Base-by-base conservation (phyloP, 2,329 filamentous ascomycete genomes). In the Thelonectria rubi region DNA sequence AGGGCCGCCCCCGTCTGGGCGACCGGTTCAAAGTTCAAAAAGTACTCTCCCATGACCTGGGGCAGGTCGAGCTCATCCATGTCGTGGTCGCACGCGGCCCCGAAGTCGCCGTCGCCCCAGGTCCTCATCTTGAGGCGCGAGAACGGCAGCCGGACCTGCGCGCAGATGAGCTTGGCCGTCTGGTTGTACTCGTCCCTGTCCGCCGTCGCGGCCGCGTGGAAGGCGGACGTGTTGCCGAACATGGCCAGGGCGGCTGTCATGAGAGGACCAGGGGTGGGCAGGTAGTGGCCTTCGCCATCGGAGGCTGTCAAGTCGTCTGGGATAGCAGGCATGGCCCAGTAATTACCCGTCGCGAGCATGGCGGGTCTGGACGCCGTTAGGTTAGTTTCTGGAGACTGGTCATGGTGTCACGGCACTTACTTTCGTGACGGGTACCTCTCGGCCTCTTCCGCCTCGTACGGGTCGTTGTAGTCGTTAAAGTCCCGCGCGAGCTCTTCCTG, bases 171-270 rank as follows among this genome's bases (percentile, higher is more conserved):
- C 4, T 7, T 11, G 4, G 51, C 26, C 1, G 45, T 47, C 6
- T 55, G 18, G 10, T 57, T 46, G 3, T 24, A 43, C 0, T 17
- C 51, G 1, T n/a, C 11, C 1, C 30, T n/a, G 3, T 24, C 4
- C 2, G 57, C 32, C 11, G 15, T 11, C 0, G 2, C 34, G 9
- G 57, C 54, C 10, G 14, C 5, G 10, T 51, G 14, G 9, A 69
- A 66, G 9, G 60, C 56, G 6, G 51, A 55, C 2, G 20, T 34
- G 11, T 61, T 63, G 7, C 57, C 57, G 12, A 69, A 63, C 17
- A 63, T 50, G 14, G 59, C 55, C 24, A 65, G 32, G 4, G 43
- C 52, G 5, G 51, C 57, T 21, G 55, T 61, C 60, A 59, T 66
- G 14, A 67, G 45, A 1, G 60, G 65, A 0, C 59, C 55, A 10